Conservation (phyloP, 176 grass and related monocot species). For the Alloteropsis semialata region DNA sequence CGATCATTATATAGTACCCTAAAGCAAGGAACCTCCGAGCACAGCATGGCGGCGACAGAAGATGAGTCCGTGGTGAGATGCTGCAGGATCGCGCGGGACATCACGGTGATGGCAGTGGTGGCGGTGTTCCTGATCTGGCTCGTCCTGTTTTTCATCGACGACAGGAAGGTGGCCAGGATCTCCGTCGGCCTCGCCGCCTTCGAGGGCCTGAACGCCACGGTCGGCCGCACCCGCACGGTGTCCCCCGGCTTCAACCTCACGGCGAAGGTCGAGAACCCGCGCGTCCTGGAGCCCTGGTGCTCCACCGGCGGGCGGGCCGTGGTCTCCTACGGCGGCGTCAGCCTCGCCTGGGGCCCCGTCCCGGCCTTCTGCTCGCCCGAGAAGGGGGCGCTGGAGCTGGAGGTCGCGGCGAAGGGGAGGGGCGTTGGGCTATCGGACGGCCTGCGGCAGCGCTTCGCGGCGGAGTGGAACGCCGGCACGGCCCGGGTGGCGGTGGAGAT, state of each 20-base stretch:
- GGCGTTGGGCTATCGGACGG: not conserved
- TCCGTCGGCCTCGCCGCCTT: not conserved
- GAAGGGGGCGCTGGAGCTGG: not conserved
- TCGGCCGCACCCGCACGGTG: not conserved
- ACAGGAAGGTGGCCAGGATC: not conserved
- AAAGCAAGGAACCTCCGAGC: no score
- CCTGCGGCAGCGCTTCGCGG: not conserved
- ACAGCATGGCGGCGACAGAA: no score
- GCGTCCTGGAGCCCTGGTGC: not conserved
- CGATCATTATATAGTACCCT: no score
- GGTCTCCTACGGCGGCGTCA: conserved; percentile 3
- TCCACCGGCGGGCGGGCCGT: not conserved
- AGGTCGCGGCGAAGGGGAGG: not conserved
- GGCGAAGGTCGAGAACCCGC: not conserved
- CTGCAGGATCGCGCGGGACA: no score
- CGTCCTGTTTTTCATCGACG: not conserved
- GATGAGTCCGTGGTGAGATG: no score
- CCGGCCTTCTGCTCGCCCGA: not conserved
- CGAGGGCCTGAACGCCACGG: not conserved
- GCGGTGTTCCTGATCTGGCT: not conserved
- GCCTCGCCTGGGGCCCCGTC: not conserved
- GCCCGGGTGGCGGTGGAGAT: not conserved
- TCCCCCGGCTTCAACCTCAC: not conserved
- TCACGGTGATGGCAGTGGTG: not conserved
- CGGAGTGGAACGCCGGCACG: not conserved